Base-by-base conservation (phyloP, 345 rosid genomes). In the Clausena lansium region DNA sequence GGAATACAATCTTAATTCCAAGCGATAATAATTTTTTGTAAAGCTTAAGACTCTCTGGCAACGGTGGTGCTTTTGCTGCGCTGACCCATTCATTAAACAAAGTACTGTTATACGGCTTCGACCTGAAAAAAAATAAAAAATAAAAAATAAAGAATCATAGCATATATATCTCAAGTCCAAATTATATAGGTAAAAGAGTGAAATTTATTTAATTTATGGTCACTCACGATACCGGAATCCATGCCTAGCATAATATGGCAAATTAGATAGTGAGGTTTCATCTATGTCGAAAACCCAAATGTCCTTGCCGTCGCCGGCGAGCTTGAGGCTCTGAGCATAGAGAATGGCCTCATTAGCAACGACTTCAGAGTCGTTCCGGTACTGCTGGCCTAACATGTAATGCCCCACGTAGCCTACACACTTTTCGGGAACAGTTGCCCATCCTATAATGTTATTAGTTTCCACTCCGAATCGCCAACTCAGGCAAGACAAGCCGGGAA, bases 381-480 rank as follows among this genome's bases (percentile, higher is more conserved):
- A 90, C 71, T 87, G 92, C 73, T 64, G 6, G 9, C 89, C 90
- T 50, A 84, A 3, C 74, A 90, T 74, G 86, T 92, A 90, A 83
- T 88, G 75, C 8, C 88, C 88, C 2, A 89, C 80, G 32, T 91
- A 89, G 19, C 55, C 81, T 82, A 72, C 67, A 35, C 95, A 92
- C 45, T 78, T 68, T 10, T 61, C 59, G 2, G 97, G 97, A 50
- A 92, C 80, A 0, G 87, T 81, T 4, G 4, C 4, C 88, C 94
- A 92, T 3, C 73, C 77, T 38, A 83, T 68, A 54, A 92, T 71
- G 75, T 87, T 92, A 77, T 84, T 52, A 0, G 92, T 84, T 79
- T 92, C 95, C 28, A 92, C 93, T 22, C 82, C 93, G 9, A 88
- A 77, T 25, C 87, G 86, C 97, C 93, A 92, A 62, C 95, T 92